Evolutionary conservation across 1,284 basidiomycete species (phyloP), one percentile per base, ranked within the genome.

Genomic region (Caloboletus inedulis): DNA sequence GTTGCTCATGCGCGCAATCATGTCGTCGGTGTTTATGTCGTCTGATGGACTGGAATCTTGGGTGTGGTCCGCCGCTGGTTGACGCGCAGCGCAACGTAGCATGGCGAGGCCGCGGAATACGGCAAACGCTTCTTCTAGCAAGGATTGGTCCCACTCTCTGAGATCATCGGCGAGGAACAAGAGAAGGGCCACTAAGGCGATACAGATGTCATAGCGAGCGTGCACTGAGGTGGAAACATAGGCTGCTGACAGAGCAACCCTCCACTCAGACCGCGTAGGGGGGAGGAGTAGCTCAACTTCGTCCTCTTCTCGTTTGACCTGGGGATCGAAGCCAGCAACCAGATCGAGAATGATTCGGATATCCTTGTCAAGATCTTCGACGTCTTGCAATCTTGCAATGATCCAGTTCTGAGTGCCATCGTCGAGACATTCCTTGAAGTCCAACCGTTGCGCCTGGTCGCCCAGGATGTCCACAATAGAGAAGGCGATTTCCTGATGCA

Each of bases 31-130:
- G 40, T 71, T 65, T 19, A 62, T 59, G 19, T 73, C 70, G 21
- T 68, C 62, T 49, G 63, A 57, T 36, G 65, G 60, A n/a, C 50
- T 44, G 42, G 58, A 36, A 59, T 62, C 52, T 60, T 62, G 69
- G 31, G 68, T 62, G 25, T 70, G 61, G 57, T 78, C 75, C 12
- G 75, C 79, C 25, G 78, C 77, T 51, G 87, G 80, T 62, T 85
- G 86, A 50, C 75, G 73, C 19, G 77, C 71, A 44, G 83, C 72
- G 53, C 77, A 78, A 29, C 81, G 84, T 25, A 89, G 69, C 73
- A 87, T 85, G 18, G 84, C 80, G 23, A 86, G 70, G 18, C 86
- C 86, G 30, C 89, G 78, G 62, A 87, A 90, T n/a, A 89, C 80
- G 13, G 85, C 85, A 64, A 91, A 85, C 25, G 88, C 77, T 63